Base-by-base conservation (phyloP, 768 basidiomycete genomes). In the Neoboletus brunneissimus region DNA sequence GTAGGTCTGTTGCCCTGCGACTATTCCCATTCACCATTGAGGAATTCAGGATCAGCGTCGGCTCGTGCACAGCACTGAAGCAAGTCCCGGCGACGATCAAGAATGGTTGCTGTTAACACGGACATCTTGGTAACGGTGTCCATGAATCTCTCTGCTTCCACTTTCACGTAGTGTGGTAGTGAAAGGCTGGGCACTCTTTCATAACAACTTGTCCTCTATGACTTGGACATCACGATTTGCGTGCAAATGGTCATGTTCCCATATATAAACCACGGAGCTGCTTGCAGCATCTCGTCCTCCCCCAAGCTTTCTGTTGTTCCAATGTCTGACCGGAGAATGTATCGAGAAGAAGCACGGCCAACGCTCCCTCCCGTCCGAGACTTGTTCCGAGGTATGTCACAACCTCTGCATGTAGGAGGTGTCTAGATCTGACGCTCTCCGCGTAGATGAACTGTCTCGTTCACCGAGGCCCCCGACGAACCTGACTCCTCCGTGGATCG, bases 281-380 rank as follows among this genome's bases (percentile, higher is more conserved):
- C 41, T 50, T 46, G 50, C 50, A 29, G 13, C 54, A 53, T 51
- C 42, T 27, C 42, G 22, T 41, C 56, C 48, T 46, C 54, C 54
- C 58, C 55, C 54, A 58, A 53, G 40, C 44, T 22, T 53, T 55
- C 53, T 52, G 40, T 66, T 56, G 58, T 67, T 54, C 59, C 71
- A 47, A 67, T 70, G 58, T 66, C 67, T 70, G 62, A 70, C 64
- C 63, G 59, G 57, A 61, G 51, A 58, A 53, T 46, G 25, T 56
- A 54, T 51, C 62, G 64, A 54, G 72, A 70, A 8, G 61, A 64
- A 34, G 29, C 49, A 29, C 81, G 86, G 43, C 84, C 85, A 52
- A 86, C 82, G 16, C 83, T 89, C 56, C 88, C 88, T 40, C 79
- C 86, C 46, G 88, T 89, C 53, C 83, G 85, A 48, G 84, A 86